Evolutionary conservation across 305 asterid genomes (phyloP).

Genomic region (Lippia alba): DNA sequence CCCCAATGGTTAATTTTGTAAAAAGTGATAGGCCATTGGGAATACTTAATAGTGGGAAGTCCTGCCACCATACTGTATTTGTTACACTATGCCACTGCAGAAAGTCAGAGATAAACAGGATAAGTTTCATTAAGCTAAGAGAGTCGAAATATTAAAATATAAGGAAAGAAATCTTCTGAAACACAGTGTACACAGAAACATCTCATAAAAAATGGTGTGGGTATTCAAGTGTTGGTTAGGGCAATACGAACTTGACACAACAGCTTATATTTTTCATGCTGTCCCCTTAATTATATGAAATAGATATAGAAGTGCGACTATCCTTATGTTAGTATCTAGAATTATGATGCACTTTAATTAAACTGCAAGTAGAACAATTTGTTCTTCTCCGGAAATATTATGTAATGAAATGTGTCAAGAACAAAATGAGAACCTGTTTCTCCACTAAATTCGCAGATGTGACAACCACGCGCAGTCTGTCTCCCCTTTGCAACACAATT

Average conservation of each 20-base stretch:
- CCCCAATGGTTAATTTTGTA: conserved; percentile 57
- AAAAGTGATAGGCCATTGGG: conserved; percentile 72
- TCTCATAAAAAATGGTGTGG: conserved; percentile 1
- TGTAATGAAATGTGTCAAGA: conserved; percentile 25
- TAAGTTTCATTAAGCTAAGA: conserved; percentile 17
- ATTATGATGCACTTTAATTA: conserved; percentile 9
- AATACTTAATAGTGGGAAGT: conserved; percentile 62
- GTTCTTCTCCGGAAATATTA: conserved; percentile 27
- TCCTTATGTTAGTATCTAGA: conserved; percentile 10
- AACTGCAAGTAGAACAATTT: conserved; percentile 4
- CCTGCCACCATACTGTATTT: conserved; percentile 97
- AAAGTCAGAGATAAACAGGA: conserved; percentile 40
- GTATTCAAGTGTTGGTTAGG: conserved; percentile 15
- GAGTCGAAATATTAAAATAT: neutral
- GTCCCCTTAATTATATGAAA: no score
- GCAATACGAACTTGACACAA: conserved; percentile 22
- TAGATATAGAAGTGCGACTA: neutral
- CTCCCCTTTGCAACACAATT: conserved; percentile 81
- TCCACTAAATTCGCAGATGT: conserved; percentile 92
- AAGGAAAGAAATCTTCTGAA: conserved; percentile 11
- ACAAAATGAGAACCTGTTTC: conserved; percentile 63
- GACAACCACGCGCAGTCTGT: conserved; percentile 73
- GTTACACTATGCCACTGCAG: conserved; percentile 82
- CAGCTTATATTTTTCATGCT: conserved; percentile 15
- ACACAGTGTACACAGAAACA: conserved; percentile 9